A percentile compares a stretch with the other conserved stretches of the same genome.
Evolutionary conservation across 176 grass and related monocot genomes (phyloP).

Genomic region (Melocanna baccifera): DNA sequence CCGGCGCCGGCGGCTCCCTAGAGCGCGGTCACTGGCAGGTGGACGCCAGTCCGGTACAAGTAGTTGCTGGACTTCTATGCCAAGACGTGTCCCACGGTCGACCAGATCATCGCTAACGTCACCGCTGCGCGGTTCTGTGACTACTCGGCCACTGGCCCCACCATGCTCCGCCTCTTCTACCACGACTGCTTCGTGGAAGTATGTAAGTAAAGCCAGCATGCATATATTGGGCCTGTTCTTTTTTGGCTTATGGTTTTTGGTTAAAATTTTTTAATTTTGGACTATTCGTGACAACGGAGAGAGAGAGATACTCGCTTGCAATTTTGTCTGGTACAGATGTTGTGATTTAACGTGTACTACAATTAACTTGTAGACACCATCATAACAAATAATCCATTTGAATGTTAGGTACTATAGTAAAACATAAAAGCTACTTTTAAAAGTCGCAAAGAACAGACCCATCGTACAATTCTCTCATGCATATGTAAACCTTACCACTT

Average conservation of each 20-base stretch:
- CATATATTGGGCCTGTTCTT: too few species aligned
- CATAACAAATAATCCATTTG: too few species aligned
- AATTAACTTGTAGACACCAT: too few species aligned
- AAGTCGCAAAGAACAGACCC: too few species aligned
- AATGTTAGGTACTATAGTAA: too few species aligned
- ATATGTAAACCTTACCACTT: neutral
- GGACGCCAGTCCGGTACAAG: constrained; percentile 59
- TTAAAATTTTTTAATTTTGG: too few species aligned
- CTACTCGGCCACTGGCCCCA: constrained; percentile 59
- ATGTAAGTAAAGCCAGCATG: neutral
- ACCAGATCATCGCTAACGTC: constrained; percentile 80
- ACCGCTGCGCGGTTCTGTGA: constrained; percentile 56
- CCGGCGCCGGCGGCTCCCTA: neutral
- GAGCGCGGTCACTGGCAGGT: constrained; percentile 13
- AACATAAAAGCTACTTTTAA: too few species aligned
- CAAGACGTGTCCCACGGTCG: constrained; percentile 66
- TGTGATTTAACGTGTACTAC: too few species aligned
- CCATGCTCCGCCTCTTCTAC: constrained; percentile 91
- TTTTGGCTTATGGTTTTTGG: too few species aligned
- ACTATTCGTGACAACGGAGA: too few species aligned
- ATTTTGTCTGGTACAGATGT: too few species aligned
- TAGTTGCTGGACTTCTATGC: constrained; percentile 83
- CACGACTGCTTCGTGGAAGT: constrained; percentile 99
- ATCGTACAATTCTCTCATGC: neutral
- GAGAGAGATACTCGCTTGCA: too few species aligned